Evolutionary conservation across 2,329 filamentous ascomycete species (phyloP).

Genomic region (Tolypocladium ophioglossoides): DNA sequence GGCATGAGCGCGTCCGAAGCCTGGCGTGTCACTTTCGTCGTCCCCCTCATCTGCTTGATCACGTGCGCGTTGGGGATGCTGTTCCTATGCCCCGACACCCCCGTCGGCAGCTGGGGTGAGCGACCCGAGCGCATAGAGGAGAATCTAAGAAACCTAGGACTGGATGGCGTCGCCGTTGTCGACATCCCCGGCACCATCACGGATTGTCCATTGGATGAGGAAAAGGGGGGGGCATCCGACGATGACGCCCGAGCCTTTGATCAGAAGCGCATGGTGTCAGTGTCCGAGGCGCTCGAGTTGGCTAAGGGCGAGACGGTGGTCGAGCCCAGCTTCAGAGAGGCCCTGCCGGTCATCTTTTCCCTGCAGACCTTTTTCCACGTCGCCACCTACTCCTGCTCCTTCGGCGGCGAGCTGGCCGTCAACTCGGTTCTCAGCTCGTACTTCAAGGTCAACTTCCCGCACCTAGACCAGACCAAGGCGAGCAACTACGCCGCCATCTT

Average conservation of each 20-base stretch:
- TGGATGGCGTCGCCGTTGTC: conserved; percentile 32
- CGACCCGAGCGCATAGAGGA: conserved; percentile 48
- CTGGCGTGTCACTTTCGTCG: conserved; percentile 77
- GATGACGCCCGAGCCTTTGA: conserved; percentile 16
- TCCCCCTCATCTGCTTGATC: conserved; percentile 70
- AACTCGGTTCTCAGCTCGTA: conserved; percentile 49
- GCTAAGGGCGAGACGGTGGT: conserved; percentile 40
- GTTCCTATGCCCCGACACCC: conserved; percentile 68
- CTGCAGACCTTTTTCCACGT: conserved; percentile 45
- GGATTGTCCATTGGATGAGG: conserved; percentile 27
- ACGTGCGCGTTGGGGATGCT: conserved; percentile 57
- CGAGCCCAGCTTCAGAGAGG: conserved; percentile 45
- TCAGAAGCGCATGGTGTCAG: conserved; percentile 35
- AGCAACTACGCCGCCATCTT: conserved; percentile 62
- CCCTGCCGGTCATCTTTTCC: conserved; percentile 33
- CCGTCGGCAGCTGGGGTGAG: conserved; percentile 71
- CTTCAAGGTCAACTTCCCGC: conserved; percentile 49
- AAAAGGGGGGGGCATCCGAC: conserved; percentile 7
- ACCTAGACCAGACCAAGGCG: conserved; percentile 43
- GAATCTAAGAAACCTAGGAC: conserved; percentile 36
- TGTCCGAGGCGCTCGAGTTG: conserved; percentile 42
- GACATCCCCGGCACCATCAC: conserved; percentile 39
- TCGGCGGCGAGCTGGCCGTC: conserved; percentile 52
- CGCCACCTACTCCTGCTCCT: conserved; percentile 51
- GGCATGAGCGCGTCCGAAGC: conserved; percentile 56